Conservation (phyloP, 441 rosid genomes). For the Aquilaria agallochum region DNA sequence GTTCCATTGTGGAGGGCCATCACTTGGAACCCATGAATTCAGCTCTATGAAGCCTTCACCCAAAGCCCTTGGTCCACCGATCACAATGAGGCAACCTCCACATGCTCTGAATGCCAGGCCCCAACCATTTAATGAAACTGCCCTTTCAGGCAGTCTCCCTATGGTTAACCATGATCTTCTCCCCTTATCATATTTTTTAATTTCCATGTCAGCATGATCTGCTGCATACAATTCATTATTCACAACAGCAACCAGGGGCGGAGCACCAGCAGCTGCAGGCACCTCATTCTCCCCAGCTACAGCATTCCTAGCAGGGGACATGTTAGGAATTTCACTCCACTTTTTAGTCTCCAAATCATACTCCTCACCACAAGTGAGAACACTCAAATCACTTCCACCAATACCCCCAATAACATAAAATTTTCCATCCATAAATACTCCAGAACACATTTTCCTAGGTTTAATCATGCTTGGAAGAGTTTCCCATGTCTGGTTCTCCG, state of each 20-base stretch:
- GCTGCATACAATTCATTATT: slow-evolving; percentile 82
- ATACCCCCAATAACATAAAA: slow-evolving; percentile 90
- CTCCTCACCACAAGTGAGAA: slow-evolving; percentile 84
- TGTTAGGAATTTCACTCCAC: slow-evolving; percentile 79
- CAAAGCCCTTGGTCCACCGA: slow-evolving; percentile 73
- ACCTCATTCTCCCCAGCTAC: slow-evolving; percentile 39
- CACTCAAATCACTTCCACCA: slow-evolving; percentile 46
- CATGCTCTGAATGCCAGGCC: slow-evolving; percentile 97
- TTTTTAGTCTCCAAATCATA: slow-evolving; percentile 63
- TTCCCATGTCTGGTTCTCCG: slow-evolving; percentile 69
- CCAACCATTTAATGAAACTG: slow-evolving; percentile 95
- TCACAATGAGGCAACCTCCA: slow-evolving; percentile 81
- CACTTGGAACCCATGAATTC: slow-evolving; percentile 85
- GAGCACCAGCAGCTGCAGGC: slow-evolving; percentile 81
- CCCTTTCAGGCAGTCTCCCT: slow-evolving; percentile 85
- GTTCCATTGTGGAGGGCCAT: slow-evolving; percentile 76
- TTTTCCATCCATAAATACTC: slow-evolving; percentile 85
- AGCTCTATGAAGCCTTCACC: slow-evolving; percentile 87
- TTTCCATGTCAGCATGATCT: slow-evolving; percentile 79
- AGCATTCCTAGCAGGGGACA: slow-evolving; percentile 66
- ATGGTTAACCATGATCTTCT: slow-evolving; percentile 50
- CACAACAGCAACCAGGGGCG: slow-evolving; percentile 89
- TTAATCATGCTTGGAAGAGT: slow-evolving; percentile 74
- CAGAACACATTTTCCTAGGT: slow-evolving; percentile 90
- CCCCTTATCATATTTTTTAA: slow-evolving; percentile 68